Percentiles rank a stretch among this genome's conserved stretches.
Evolutionary conservation across 1,284 basidiomycete genomes (phyloP).

Genomic region (Sporisorium graminicola): DNA sequence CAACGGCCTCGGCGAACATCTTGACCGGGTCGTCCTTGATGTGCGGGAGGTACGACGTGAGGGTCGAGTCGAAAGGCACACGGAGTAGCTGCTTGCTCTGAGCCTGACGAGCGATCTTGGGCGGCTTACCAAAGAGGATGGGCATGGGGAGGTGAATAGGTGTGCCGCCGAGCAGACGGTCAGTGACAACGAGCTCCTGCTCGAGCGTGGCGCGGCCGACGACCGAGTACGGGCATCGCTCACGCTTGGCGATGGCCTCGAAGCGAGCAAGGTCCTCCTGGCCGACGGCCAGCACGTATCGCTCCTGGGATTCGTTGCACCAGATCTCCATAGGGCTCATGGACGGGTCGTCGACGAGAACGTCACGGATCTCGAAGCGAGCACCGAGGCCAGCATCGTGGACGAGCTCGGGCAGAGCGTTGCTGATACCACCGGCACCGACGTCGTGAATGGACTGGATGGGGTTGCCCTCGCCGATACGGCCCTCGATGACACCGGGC

Average conservation of each 20-base stretch:
- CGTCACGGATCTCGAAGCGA: conserved; percentile 92
- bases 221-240: conserved; percentile 91
- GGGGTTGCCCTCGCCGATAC: conserved; percentile 73
- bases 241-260: conserved; percentile 83
- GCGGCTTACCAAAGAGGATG: conserved; percentile 95
- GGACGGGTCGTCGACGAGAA: conserved; percentile 88
- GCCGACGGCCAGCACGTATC: conserved; percentile 84
- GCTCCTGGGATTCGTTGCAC: conserved; percentile 99
- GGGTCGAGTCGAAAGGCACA: conserved; percentile 79
- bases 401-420: conserved; percentile 95
- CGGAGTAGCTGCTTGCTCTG: conserved; percentile 74
- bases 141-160: conserved; percentile 93
- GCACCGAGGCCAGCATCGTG: conserved; percentile 93
- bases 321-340: conserved; percentile 99
- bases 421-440: conserved; percentile 94
- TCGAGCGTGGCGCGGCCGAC: conserved; percentile 88
- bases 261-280: conserved; percentile 73
- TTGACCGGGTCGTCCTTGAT: conserved; percentile 70
- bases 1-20: conserved; percentile 74
- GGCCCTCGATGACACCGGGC: conserved; percentile 39
- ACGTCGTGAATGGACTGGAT: conserved; percentile 98
- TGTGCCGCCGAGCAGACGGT: conserved; percentile 82
- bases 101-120: conserved; percentile 87
- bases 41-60: conserved; percentile 76
- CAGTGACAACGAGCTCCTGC: conserved; percentile 84